Percentiles rank a stretch among this genome's conserved stretches.
These are phyloP conservation scores for Rhodotorula toruloides DNA, from an alignment of 768 basidiomycete genomes.

Conservation along the genomic window DNA sequence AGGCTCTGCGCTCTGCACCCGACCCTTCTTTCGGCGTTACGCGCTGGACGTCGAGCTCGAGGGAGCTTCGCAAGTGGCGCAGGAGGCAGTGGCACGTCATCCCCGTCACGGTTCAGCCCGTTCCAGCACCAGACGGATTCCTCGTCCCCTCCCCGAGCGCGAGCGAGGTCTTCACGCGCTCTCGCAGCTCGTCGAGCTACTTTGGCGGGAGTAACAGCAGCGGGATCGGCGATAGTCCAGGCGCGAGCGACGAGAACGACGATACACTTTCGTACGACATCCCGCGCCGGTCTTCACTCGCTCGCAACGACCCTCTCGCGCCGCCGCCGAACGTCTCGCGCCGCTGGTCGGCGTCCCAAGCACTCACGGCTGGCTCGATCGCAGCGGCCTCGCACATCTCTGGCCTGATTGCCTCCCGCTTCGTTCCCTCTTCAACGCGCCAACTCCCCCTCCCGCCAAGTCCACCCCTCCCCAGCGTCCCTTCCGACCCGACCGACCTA, in stretches of 20 bases:
- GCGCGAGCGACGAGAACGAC: background rate
- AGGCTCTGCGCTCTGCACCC: background rate
- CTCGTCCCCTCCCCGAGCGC: background rate
- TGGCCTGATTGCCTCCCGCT: background rate
- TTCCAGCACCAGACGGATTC: background rate
- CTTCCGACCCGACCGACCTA: background rate
- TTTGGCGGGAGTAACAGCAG: background rate
- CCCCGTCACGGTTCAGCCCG: conserved; percentile 18
- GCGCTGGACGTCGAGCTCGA: background rate
- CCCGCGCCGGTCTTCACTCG: too few relatives aligned
- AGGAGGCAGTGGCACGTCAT: conserved; percentile 33
- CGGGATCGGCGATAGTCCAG: background rate
- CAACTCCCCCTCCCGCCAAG: background rate
- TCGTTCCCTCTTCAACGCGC: background rate
- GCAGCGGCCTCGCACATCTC: background rate
- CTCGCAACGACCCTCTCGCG: background rate
- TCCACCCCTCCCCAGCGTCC: background rate
- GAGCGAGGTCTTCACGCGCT: background rate
- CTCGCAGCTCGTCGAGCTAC: background rate
- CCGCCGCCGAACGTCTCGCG: background rate
- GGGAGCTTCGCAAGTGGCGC: conserved; percentile 29
- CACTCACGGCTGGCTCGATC: too few relatives aligned
- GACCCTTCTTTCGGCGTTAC: conserved; percentile 2
- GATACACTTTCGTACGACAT: background rate
- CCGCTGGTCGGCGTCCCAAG: background rate